Base-by-base conservation (phyloP, 2,329 filamentous ascomycete species). In the Epichloe bromicola region DNA sequence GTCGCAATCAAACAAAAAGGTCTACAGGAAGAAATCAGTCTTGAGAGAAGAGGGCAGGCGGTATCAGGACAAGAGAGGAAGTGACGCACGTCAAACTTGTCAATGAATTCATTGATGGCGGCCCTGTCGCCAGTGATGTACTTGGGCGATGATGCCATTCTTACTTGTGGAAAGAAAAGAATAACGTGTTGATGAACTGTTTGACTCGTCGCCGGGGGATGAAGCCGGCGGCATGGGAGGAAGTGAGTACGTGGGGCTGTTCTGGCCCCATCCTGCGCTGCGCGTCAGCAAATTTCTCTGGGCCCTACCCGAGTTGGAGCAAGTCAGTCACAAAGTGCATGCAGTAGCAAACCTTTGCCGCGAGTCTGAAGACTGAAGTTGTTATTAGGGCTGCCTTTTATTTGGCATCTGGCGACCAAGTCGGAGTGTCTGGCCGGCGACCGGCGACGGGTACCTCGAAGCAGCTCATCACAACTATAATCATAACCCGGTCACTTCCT, bases 1-100 rank as follows among this genome's bases (percentile, higher is more conserved):
- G 80, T 98, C 93, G 70, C 93, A 98, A 66, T 98, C 93, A 62
- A 98, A 88, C 12, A 98, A 74, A 64, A 98, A 97, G 2, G 58
- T 60, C 59, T 61, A 40, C 20, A 6, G 4, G 20, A 14, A 42
- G 41, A 20, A 30, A 12, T 15, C 37, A 49, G 49, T 20, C 30
- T 34, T 20, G 42, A 23, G 23, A 30, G 40, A 23, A 20, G 23
- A n/a, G n/a, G 38, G 26, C 15, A 15, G 38, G 34, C 10, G 12
- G 4, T 41, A 11, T 11, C 8, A 19, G n/a, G 40, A 19, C 14
- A 2, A 11, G 15, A 19, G 10, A 14, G 33, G 20, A 42, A 46
- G 63, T 61, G 62, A 69, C 88, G 70, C 70, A 95, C 93, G 74
- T 98, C 93, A 64, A 96, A 98, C 64, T 81, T 81, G 69, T 88